A percentile compares a stretch with the other conserved stretches of the same genome.
Conservation (phyloP, 495 filamentous ascomycete species). For the Hypoxylon intermedium region DNA sequence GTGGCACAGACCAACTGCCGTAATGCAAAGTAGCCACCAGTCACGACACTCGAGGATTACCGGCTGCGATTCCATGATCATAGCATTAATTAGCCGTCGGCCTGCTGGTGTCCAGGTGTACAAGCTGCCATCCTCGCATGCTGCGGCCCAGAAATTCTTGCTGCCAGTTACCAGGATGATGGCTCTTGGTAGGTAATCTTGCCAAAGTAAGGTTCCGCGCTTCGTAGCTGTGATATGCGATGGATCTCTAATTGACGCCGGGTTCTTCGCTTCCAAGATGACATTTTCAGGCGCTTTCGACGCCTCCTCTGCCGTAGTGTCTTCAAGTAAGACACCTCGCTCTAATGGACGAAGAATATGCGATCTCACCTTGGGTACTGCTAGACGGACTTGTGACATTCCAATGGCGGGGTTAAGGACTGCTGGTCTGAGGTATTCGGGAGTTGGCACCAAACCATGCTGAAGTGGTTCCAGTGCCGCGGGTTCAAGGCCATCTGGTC, state of each 20-base stretch:
- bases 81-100: conserved; percentile 78
- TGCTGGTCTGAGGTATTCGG: conserved; percentile 87
- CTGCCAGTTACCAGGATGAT: conserved; percentile 89
- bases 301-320: conserved; percentile 62
- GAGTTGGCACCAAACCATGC: conserved; percentile 73
- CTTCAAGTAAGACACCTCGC: conserved; percentile 52
- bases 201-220: conserved; percentile 87
- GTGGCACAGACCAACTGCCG: conserved; percentile 85
- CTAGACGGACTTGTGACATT: conserved; percentile 85
- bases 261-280: conserved; percentile 58
- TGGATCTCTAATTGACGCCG: conserved; percentile 74
- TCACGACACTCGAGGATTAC: conserved; percentile 91
- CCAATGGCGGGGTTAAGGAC: conserved; percentile 79
- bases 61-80: conserved; percentile 89
- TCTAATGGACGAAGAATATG: conserved; percentile 76
- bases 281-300: conserved; percentile 65
- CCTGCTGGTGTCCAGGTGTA: conserved; percentile 97
- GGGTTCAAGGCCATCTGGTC: conserved; percentile 76
- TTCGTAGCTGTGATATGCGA: conserved; percentile 80
- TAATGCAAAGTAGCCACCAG: conserved; percentile 87
- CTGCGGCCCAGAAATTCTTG: conserved; percentile 86
- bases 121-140: conserved; percentile 91
- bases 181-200: conserved; percentile 85
- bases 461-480: conserved; percentile 61
- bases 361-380: conserved; percentile 84